phyloP scores from a whole-genome alignment of 805 yeast species.

The Candida berthetii region DNA sequence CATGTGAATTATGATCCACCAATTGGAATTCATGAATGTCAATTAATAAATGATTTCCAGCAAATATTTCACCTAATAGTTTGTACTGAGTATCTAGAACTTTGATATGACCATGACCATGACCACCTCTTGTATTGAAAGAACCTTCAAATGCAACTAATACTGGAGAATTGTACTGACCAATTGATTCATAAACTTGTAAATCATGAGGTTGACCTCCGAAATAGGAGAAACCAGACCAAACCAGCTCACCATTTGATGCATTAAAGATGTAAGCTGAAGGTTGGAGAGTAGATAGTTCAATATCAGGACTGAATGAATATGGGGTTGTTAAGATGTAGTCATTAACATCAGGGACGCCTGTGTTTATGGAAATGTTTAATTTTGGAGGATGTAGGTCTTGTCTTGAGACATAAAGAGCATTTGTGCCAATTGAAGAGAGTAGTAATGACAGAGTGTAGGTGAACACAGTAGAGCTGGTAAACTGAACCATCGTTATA shows the following conservation, averaged over 20 bases:
- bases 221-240: slow-evolving; percentile 29
- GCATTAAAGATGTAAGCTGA: slow-evolving; percentile 27
- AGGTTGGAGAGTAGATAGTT: slow-evolving; percentile 23
- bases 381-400: not conserved
- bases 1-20: slow-evolving; percentile 21
- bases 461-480: too few species aligned
- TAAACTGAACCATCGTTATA: too few species aligned
- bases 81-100: slow-evolving; percentile 24
- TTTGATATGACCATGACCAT: slow-evolving; percentile 24
- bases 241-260: slow-evolving; percentile 28
- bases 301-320: slow-evolving; percentile 14
- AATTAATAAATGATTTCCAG: slow-evolving; percentile 26
- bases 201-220: slow-evolving; percentile 27
- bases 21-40: slow-evolving; percentile 33
- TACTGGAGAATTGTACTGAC: slow-evolving; percentile 18
- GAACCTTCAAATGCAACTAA: slow-evolving; percentile 29
- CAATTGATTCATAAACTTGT: slow-evolving; percentile 16
- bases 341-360: slow-evolving; percentile 9
- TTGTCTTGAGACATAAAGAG: not conserved
- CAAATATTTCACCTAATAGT: slow-evolving; percentile 24
- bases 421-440: too few species aligned
- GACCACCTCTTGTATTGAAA: slow-evolving; percentile 21
- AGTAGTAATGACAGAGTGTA: too few species aligned
- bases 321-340: slow-evolving; percentile 29
- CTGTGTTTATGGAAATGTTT: not conserved